A percentile compares a stretch with the other conserved stretches of the same genome.
phyloP scores from a whole-genome alignment of 768 basidiomycete species.

The Sarcomyxa edulis region DNA sequence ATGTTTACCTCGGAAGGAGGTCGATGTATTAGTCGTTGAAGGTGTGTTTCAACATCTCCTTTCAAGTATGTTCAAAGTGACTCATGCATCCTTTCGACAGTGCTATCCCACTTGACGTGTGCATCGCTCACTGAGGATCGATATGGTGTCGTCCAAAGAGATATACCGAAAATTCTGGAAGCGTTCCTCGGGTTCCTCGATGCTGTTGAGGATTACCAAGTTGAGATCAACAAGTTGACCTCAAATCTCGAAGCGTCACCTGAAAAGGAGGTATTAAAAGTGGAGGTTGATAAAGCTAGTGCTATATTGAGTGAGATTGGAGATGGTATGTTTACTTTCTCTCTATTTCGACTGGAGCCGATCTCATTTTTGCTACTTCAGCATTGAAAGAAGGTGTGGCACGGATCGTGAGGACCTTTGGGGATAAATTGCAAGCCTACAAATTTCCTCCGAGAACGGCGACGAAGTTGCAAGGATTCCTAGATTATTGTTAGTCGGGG shows the following conservation, averaged over 20 bases:
- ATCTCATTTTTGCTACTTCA: conserved; percentile 17
- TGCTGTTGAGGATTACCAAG: conserved; percentile 62
- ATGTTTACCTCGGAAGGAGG: conserved; percentile 52
- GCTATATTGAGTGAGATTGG: conserved; percentile 48
- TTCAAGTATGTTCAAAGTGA: not conserved
- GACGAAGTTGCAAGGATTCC: conserved; percentile 61
- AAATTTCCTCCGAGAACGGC: conserved; percentile 71
- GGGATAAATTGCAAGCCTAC: conserved; percentile 69
- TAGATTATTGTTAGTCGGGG: conserved; percentile 67
- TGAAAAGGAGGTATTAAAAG: conserved; percentile 30
- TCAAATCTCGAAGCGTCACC: conserved; percentile 25
- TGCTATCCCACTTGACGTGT: conserved; percentile 60
- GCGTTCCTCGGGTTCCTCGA: conserved; percentile 62
- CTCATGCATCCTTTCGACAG: conserved; percentile 27
- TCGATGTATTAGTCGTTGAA: conserved; percentile 59
- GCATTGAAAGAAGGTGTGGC: conserved; percentile 65
- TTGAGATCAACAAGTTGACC: conserved; percentile 38
- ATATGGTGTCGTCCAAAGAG: conserved; percentile 80
- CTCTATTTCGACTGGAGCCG: not conserved
- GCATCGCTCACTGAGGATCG: conserved; percentile 76
- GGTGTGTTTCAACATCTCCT: conserved; percentile 32
- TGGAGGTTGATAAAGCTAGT: conserved; percentile 51
- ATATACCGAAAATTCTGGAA: conserved; percentile 79
- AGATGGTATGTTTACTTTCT: conserved; percentile 44
- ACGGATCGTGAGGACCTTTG: conserved; percentile 67